A percentile compares a stretch with the other conserved stretches of the same genome.
Evolutionary conservation across 257 asterid genomes (phyloP).

Genomic region (Fraxinus americana): DNA sequence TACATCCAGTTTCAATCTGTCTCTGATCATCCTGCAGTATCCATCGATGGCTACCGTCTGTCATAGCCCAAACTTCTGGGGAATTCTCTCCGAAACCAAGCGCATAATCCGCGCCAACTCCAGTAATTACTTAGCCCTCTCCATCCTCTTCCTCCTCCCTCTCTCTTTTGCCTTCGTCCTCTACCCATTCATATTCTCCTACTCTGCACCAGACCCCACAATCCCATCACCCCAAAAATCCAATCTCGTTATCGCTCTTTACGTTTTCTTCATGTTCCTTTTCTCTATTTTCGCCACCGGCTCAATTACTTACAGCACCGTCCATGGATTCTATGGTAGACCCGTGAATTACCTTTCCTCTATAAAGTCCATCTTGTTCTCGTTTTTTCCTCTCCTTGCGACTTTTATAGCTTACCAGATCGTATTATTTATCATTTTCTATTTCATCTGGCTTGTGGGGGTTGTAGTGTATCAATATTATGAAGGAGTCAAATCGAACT

Average conservation of each 20-base stretch:
- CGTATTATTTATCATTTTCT: conserved; percentile 11
- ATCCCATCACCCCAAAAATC: conserved; percentile 4
- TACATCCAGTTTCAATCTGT: neutral
- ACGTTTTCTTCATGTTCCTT: conserved; percentile 26
- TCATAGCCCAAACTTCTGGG: conserved; percentile 45
- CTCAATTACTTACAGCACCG: conserved; percentile 57
- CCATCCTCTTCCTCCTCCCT: conserved; percentile 67
- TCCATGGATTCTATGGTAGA: conserved; percentile 55
- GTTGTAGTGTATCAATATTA: conserved; percentile 10
- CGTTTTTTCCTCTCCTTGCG: conserved; percentile 39
- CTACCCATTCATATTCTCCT: conserved; percentile 40
- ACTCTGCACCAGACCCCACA: conserved; percentile 24
- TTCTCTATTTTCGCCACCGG: conserved; percentile 44
- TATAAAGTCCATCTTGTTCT: conserved; percentile 43
- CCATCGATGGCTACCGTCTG: conserved; percentile 33
- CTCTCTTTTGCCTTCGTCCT: conserved; percentile 46
- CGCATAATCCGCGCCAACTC: conserved; percentile 61
- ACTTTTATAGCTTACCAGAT: conserved; percentile 26
- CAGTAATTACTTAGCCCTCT: conserved; percentile 63
- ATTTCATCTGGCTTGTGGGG: conserved; percentile 19
- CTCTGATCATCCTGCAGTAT: neutral
- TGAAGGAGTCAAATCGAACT: conserved; percentile 29
- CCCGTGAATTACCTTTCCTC: conserved; percentile 53
- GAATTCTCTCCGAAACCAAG: conserved; percentile 59
- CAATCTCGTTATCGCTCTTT: conserved; percentile 30